phyloP scores from a whole-genome alignment of 2,329 filamentous ascomycete genomes.

The Allantophomopsis cytisporea region DNA sequence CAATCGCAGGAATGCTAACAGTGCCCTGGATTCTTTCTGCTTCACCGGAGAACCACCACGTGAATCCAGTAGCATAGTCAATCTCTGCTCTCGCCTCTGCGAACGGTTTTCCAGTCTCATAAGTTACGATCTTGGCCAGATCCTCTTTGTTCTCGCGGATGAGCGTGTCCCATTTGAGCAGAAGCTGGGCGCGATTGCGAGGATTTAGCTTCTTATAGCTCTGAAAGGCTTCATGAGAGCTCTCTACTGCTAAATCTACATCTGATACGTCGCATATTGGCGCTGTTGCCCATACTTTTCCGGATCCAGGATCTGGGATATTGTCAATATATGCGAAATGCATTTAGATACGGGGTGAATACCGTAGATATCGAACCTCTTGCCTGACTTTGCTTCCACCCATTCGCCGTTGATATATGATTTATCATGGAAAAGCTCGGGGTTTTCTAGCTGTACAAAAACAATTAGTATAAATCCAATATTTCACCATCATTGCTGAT shows the following conservation, averaged over 20 bases:
- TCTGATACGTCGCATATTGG: conserved; percentile 35
- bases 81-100: conserved; percentile 36
- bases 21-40: conserved; percentile 49
- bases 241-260: conserved; percentile 44
- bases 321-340: background rate
- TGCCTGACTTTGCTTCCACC: conserved; percentile 39
- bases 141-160: conserved; percentile 49
- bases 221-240: conserved; percentile 46
- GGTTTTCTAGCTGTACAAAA: conserved; percentile 30
- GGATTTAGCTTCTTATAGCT: conserved; percentile 46
- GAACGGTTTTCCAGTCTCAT: conserved; percentile 40
- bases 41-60: conserved; percentile 44
- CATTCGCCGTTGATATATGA: conserved; percentile 40
- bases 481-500: background rate
- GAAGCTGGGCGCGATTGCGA: conserved; percentile 42
- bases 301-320: conserved; percentile 28
- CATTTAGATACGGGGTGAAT: conserved; percentile 1
- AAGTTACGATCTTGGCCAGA: conserved; percentile 46
- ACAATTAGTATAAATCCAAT: background rate
- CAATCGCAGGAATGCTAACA: conserved; percentile 41
- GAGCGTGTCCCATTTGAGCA: conserved; percentile 51
- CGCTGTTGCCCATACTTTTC: conserved; percentile 26
- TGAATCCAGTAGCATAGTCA: conserved; percentile 36
- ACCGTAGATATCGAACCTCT: conserved; percentile 42
- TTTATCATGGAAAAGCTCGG: conserved; percentile 36